Conservation (phyloP, 306 rosid species). For the Delonix regia region DNA sequence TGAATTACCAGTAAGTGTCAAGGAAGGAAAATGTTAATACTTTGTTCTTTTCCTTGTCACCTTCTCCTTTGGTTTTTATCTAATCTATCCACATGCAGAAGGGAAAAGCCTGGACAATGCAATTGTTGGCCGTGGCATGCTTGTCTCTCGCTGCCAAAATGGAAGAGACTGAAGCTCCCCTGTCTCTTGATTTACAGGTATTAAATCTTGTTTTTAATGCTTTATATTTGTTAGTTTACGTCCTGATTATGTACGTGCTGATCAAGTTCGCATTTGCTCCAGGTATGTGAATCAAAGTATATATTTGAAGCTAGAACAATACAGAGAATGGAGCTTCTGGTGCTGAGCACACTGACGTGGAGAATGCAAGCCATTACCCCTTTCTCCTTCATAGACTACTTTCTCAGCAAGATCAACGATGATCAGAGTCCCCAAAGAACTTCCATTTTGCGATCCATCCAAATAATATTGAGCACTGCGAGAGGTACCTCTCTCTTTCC, state of each 20-base stretch:
- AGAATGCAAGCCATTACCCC: slow-evolving; percentile 94
- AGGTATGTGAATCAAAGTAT: slow-evolving; percentile 73
- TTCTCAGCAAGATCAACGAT: slow-evolving; percentile 64
- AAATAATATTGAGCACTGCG: slow-evolving; percentile 55
- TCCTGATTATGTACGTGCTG: slow-evolving; percentile 1
- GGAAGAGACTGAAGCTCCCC: slow-evolving; percentile 80
- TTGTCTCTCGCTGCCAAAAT: slow-evolving; percentile 86
- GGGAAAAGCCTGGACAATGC: slow-evolving; percentile 78
- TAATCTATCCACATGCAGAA: slow-evolving; percentile 48
- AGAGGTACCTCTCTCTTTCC: slow-evolving; percentile 50
- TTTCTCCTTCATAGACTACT: slow-evolving; percentile 81
- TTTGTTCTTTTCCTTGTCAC: not conserved
- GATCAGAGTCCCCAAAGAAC: slow-evolving; percentile 43
- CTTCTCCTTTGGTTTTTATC: slow-evolving; percentile 31
- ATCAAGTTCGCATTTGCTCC: not conserved
- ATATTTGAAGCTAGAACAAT: slow-evolving; percentile 84
- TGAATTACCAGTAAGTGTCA: slow-evolving; percentile 82
- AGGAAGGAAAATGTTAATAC: not conserved
- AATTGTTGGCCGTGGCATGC: slow-evolving; percentile 85
- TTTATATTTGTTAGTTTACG: not conserved
- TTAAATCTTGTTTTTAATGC: not conserved
- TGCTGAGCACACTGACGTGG: slow-evolving; percentile 86
- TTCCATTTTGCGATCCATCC: slow-evolving; percentile 58
- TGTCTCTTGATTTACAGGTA: slow-evolving; percentile 83
- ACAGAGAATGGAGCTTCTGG: slow-evolving; percentile 84